Base-by-base conservation (phyloP, 257 asterid genomes). In the Handroanthus guayacan region DNA sequence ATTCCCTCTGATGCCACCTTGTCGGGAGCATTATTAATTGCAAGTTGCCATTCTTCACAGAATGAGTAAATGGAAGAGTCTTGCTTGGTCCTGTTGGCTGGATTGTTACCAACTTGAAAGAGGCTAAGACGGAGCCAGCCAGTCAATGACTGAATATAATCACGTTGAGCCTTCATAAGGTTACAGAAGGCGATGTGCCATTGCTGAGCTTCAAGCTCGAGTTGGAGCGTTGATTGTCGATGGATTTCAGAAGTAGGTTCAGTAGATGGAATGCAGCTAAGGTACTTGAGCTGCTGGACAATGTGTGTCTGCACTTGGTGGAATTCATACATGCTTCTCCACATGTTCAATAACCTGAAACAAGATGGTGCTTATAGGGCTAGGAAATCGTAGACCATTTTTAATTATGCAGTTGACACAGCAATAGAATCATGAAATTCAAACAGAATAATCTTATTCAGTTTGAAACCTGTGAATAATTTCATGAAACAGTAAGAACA, bases 281-380 rank as follows among this genome's bases (percentile, higher is more conserved):
- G 92, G 79, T 91, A 91, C 83, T 90, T 95, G 81, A 95, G 90
- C 81, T 93, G 99, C 86, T 93, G 96, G 55, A 93, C 98, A 70
- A 93, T 95, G 91, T 91, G 97, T 4, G 91, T 91, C 63, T 95
- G 99, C 52, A 93, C 97, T 63, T 93, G 99, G 83, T 95, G 99
- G 85, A 89, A 87, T 75, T 95, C 99, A 5, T 93, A 91, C 99
- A 95, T 95, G 87, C 97, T 95, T 87, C 97, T 87, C 99, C 99
- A 95, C 98, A 95, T 91, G 74, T 87, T 80, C 89, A 87, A 89
- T 70, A 88, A 85, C 82, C 99, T 95, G 80, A 38, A 68, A 72
- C 18, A 74, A 54, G 37, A 68, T 16, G 11, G 51, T 34, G 37
- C 2, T 16, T 64, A 43, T 34, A 11, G 14, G 55, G 60, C 18